These are phyloP conservation scores for Elongisporangium anandrum DNA, from an alignment of 352 stramenopile species.

Conservation along the genomic window DNA sequence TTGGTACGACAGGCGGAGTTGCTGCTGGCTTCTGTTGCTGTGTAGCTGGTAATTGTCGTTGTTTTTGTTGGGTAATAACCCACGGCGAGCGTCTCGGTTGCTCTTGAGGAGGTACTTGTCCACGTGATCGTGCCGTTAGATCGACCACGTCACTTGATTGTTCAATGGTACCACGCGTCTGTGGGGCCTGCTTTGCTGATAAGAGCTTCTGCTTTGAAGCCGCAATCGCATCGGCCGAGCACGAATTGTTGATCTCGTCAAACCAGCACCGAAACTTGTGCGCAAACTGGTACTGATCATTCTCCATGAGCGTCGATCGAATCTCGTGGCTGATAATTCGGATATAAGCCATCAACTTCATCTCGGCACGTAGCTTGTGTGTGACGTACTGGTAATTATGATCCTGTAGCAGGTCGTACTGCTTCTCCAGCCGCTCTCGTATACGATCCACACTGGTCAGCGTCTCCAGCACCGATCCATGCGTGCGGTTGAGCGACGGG, in stretches of 20 bases:
- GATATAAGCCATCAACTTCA: conserved; percentile 61
- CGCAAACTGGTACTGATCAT: conserved; percentile 47
- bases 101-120: not conserved
- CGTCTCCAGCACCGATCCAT: conserved; percentile 40
- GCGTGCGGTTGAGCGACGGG: conserved; percentile 22
- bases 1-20: not conserved
- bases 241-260: conserved; percentile 3
- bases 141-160: not conserved
- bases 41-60: not conserved
- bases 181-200: not conserved
- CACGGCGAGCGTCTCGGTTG: not conserved
- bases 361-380: conserved; percentile 44
- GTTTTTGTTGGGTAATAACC: not conserved
- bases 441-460: conserved; percentile 38
- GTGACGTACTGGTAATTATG: conserved; percentile 33
- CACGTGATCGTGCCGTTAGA: not conserved
- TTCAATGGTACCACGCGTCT: not conserved
- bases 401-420: conserved; percentile 36
- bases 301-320: conserved; percentile 25
- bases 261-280: conserved; percentile 54
- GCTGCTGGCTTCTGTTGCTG: not conserved
- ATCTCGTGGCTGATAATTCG: conserved; percentile 35
- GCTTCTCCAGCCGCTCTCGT: conserved; percentile 20
- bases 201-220: not conserved
- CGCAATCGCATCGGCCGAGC: not conserved